Percentiles rank a stretch among this genome's conserved stretches.
Evolutionary conservation across 73 alveolate species (phyloP).

Genomic region (Paramecium octaurelia): DNA sequence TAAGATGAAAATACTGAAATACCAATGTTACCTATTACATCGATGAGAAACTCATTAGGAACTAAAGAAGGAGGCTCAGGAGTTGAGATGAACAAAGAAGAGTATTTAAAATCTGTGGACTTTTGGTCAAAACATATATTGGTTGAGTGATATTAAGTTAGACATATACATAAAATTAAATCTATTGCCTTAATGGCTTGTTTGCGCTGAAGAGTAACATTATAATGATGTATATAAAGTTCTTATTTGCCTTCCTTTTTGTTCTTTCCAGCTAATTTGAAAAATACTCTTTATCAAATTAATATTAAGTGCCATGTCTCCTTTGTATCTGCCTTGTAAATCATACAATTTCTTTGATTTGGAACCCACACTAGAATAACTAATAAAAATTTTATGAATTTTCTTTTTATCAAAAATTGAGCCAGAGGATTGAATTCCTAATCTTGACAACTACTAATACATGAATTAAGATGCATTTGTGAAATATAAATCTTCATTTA

Average conservation of each 20-base stretch:
- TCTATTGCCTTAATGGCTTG: not conserved
- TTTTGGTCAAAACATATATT: conserved; percentile 91
- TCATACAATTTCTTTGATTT: not conserved
- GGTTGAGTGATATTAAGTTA: conserved; percentile 69
- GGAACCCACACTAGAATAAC: not conserved
- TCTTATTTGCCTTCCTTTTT: not conserved
- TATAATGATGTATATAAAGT: not conserved
- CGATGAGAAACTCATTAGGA: conserved; percentile 98
- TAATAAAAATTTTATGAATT: not conserved
- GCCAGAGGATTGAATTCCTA: not conserved
- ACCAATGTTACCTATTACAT: conserved; percentile 97
- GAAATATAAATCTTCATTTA: conserved; percentile 13
- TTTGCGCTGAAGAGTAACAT: not conserved
- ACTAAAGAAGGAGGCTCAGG: conserved; percentile 98
- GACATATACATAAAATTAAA: not conserved
- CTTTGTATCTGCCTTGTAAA: conserved; percentile 29
- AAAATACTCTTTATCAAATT: conserved; percentile 15
- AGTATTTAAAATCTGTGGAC: conserved; percentile 88
- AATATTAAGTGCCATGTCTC: not conserved
- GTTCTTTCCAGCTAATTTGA: not conserved
- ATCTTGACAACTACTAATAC: not conserved
- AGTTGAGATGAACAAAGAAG: conserved; percentile 85
- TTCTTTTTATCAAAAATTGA: not conserved
- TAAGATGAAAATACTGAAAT: conserved; percentile 89
- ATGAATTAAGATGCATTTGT: not conserved